Base-by-base conservation (phyloP, 2,329 filamentous ascomycete species). In the Penicillium italicum region DNA sequence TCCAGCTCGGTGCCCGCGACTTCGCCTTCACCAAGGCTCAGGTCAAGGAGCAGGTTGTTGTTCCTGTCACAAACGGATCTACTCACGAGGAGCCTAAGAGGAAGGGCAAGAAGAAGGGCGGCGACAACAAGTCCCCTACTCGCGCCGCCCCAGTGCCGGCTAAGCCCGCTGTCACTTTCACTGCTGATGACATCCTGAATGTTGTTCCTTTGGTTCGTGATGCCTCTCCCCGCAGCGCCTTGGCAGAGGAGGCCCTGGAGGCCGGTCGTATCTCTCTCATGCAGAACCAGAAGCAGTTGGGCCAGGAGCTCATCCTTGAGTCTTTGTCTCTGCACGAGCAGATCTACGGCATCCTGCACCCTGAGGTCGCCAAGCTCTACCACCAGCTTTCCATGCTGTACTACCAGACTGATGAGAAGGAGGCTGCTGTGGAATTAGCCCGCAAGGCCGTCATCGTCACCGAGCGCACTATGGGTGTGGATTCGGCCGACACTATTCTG, bases 321-420 rank as follows among this genome's bases (percentile, higher is more conserved):
- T 97, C 92, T 36, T 79, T 99, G 58, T 96, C 94, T 43, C 80
- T 99, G 41, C 93, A 99, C 69, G 94, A 99, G 80, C 94, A 99
- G 75, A 97, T 99, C 64, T 99, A 99, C 69, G 94, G 94, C 58
- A 95, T 97, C 55, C 82, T 99, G 26, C 94, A 99, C 72, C 92
- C 94, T 1, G 94, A 99, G 76, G 93, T 97, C 57, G 94, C 93
- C 44, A 87, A 92, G 61, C 89, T 96, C 28, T 99, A 99, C 80
- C 93, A 96, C 75, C 91, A 89, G 50, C 77, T 99, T 43, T 96
- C 94, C 3, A 96, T 96, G 81, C 82, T 97, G 53, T 97, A 97
- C 78, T 97, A 95, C 76, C 90, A 95, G 73, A 84, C 96, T n/a
- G 94, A 97, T 52, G 94, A 99, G 79, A 97, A 97, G 80, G 90